Percentiles rank a stretch among this genome's conserved stretches.
These are phyloP conservation scores for Xylaria longipes DNA, from an alignment of 495 filamentous ascomycete genomes.

Conservation along the genomic window DNA sequence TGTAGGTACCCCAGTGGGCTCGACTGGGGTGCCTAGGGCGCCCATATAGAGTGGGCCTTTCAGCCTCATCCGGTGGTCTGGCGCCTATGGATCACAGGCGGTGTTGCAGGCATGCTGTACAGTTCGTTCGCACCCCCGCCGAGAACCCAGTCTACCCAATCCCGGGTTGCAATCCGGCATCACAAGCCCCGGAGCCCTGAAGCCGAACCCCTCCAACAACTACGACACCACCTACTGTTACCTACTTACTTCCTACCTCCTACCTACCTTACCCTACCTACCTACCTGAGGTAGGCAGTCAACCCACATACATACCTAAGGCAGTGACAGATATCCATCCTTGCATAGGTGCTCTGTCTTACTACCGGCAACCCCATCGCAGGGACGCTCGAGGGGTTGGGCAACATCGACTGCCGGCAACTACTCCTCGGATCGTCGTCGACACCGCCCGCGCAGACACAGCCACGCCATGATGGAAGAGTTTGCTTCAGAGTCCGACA, in stretches of 20 bases:
- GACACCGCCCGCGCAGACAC: background rate
- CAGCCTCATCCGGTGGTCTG: background rate
- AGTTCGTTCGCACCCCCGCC: background rate
- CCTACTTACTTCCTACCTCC: background rate
- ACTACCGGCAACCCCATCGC: background rate
- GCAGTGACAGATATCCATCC: background rate
- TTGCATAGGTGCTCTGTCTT: background rate
- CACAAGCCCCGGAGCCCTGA: constrained; percentile 4
- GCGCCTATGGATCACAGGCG: background rate
- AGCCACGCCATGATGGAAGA: constrained; percentile 73
- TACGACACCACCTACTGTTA: background rate
- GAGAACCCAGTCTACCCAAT: background rate
- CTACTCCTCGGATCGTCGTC: background rate
- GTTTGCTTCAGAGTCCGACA: constrained; percentile 96
- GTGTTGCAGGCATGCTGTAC: background rate
- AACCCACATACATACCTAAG: background rate
- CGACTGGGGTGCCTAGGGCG: too few relatives aligned
- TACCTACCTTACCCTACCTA: background rate
- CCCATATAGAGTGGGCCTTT: background rate
- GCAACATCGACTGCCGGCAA: background rate
- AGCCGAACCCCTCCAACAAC: constrained; percentile 14
- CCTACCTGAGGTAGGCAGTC: background rate
- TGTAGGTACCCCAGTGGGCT: too few relatives aligned
- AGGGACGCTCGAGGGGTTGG: background rate
- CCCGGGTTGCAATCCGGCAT: background rate